Percentiles rank a stretch among this genome's conserved stretches.
Conservation (phyloP, 2,329 filamentous ascomycete genomes). For the Monosporascus cannonballus region DNA sequence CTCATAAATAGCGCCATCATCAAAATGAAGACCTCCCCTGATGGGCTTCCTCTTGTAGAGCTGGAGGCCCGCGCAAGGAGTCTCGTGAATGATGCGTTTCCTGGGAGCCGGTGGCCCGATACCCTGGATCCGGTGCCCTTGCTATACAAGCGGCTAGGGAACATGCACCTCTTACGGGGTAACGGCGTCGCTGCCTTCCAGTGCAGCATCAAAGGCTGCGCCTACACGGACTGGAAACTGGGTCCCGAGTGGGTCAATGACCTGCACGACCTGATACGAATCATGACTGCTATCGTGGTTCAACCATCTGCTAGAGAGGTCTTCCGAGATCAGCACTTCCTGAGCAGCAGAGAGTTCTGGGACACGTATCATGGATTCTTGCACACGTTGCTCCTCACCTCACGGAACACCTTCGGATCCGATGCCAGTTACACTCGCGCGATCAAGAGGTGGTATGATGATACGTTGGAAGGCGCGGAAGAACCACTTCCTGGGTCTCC, state of each 20-base stretch:
- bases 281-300: constrained; percentile 12
- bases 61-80: constrained; percentile 9
- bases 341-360: constrained; percentile 9
- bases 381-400: constrained; percentile 9
- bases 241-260: constrained; percentile 21
- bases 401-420: constrained; percentile 14
- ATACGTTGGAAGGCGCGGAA: constrained; percentile 4
- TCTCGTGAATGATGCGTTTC: constrained; percentile 8
- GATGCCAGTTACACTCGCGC: constrained; percentile 14
- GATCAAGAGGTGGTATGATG: constrained; percentile 12
- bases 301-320: constrained; percentile 4
- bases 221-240: constrained; percentile 10
- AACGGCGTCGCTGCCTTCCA: constrained; percentile 15
- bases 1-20: constrained; percentile 1
- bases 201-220: constrained; percentile 19
- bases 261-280: constrained; percentile 14
- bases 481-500: constrained; percentile 6
- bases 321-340: constrained; percentile 8
- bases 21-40: neutral
- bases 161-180: constrained; percentile 14
- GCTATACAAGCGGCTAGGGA: constrained; percentile 15
- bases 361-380: constrained; percentile 18
- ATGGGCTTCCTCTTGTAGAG: neutral
- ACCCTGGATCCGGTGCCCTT: constrained; percentile 23
- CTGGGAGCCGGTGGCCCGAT: constrained; percentile 18